phyloP scores from a whole-genome alignment of 495 filamentous ascomycete genomes.

The Daldinia caldariorum region DNA sequence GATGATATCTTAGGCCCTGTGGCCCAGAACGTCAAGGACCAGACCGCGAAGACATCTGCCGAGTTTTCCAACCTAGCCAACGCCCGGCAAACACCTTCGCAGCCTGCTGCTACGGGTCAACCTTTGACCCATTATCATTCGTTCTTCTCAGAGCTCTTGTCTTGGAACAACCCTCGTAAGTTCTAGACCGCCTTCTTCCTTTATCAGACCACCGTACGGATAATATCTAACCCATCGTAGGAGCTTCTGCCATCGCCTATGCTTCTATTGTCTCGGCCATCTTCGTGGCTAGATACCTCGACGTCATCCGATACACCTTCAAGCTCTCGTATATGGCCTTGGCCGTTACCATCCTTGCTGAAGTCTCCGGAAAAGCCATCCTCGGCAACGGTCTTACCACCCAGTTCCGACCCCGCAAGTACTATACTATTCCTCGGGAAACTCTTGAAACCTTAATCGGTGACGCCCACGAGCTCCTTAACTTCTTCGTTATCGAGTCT shows the following conservation, averaged over 20 bases:
- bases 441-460: conserved; percentile 81
- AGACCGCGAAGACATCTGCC: conserved; percentile 72
- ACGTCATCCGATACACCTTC: conserved; percentile 86
- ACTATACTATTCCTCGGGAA: conserved; percentile 90
- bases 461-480: conserved; percentile 89
- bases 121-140: conserved; percentile 96
- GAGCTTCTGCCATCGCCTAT: conserved; percentile 89
- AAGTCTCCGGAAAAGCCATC: conserved; percentile 78
- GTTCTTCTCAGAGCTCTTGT: conserved; percentile 88
- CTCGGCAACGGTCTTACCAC: conserved; percentile 82
- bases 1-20: conserved; percentile 67
- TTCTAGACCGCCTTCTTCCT: conserved; percentile 25
- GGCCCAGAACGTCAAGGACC: conserved; percentile 78
- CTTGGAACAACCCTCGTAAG: conserved; percentile 66
- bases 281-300: conserved; percentile 88
- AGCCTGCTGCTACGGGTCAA: conserved; percentile 82
- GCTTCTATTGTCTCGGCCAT: conserved; percentile 78
- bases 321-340: conserved; percentile 77
- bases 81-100: conserved; percentile 71
- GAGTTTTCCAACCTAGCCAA: conserved; percentile 82
- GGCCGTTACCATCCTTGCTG: conserved; percentile 75
- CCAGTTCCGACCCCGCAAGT: conserved; percentile 87
- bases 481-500: conserved; percentile 97
- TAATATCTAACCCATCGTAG: conserved; percentile 38
- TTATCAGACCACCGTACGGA: conserved; percentile 55